A percentile compares a stretch with the other conserved stretches of the same genome.
Evolutionary conservation across 2,329 filamentous ascomycete species (phyloP).

Genomic region (Chrysosporium keratinophilum): DNA sequence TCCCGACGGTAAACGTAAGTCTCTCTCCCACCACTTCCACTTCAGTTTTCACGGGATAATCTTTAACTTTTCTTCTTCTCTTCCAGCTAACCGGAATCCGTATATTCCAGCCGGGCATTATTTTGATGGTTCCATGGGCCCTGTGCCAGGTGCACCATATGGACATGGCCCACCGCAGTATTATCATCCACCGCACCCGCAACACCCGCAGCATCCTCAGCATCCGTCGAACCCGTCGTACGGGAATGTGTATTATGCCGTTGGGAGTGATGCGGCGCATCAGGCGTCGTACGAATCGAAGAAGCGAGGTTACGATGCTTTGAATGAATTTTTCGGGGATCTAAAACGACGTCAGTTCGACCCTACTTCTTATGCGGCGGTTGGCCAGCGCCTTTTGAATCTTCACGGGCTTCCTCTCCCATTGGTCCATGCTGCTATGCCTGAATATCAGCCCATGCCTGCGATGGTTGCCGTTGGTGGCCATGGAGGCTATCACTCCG

Average conservation of each 20-base stretch:
- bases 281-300: constrained; percentile 57
- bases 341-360: constrained; percentile 88
- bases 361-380: constrained; percentile 77
- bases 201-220: constrained; percentile 45
- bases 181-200: constrained; percentile 40
- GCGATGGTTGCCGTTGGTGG: constrained; percentile 48
- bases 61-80: constrained; percentile 6
- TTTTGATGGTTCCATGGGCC: constrained; percentile 43
- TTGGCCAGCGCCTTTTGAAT: constrained; percentile 77
- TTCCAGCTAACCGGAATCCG: constrained; percentile 21
- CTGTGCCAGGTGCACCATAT: constrained; percentile 35
- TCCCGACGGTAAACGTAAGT: constrained; percentile 29
- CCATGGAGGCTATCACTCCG: constrained; percentile 40
- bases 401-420: constrained; percentile 60
- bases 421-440: constrained; percentile 47
- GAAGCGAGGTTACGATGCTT: constrained; percentile 75
- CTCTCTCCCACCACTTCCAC: background rate
- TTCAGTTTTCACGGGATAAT: background rate
- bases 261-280: constrained; percentile 58
- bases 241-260: constrained; percentile 67
- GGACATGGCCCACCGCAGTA: constrained; percentile 40
- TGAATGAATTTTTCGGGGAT: constrained; percentile 90
- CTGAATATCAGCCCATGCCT: constrained; percentile 44
- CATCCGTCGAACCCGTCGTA: constrained; percentile 51
- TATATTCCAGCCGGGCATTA: constrained; percentile 42